These are phyloP conservation scores for Alternaria ventricosa DNA, from an alignment of 2,329 filamentous ascomycete species.

Conservation along the genomic window DNA sequence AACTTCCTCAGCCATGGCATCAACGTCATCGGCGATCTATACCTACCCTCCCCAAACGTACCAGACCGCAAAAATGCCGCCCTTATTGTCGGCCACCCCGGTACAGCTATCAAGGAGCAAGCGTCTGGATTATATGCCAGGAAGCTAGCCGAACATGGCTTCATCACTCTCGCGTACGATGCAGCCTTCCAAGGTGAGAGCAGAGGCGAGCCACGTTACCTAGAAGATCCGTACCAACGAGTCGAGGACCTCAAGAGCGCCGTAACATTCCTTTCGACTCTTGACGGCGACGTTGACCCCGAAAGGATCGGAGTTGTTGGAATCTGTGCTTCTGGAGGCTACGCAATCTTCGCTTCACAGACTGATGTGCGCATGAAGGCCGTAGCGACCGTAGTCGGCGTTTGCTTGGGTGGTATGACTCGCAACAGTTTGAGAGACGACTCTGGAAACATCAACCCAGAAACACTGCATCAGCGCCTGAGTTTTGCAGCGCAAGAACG, in stretches of 20 bases:
- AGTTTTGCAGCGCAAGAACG: not conserved
- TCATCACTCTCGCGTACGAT: conserved; percentile 47
- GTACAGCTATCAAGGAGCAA: conserved; percentile 50
- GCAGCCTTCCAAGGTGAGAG: conserved; percentile 50
- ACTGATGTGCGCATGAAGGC: conserved; percentile 51
- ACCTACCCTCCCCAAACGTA: not conserved
- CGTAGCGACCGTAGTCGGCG: conserved; percentile 42
- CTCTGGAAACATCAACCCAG: not conserved
- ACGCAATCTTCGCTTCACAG: conserved; percentile 43
- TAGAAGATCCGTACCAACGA: conserved; percentile 49
- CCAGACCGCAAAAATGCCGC: not conserved
- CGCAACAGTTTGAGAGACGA: not conserved
- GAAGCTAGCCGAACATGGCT: conserved; percentile 40
- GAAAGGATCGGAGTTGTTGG: conserved; percentile 50
- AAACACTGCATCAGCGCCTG: not conserved
- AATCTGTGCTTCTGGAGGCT: conserved; percentile 51
- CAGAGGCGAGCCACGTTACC: conserved; percentile 43
- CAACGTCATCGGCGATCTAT: not conserved
- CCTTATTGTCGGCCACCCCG: conserved; percentile 30
- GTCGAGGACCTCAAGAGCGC: conserved; percentile 48
- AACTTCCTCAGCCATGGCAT: not conserved
- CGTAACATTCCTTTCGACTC: conserved; percentile 44
- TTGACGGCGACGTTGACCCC: conserved; percentile 34
- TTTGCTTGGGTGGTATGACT: not conserved
- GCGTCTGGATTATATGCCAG: conserved; percentile 44